A percentile compares a stretch with the other conserved stretches of the same genome.
These are phyloP conservation scores for Lasiodiplodia citricola DNA, from an alignment of 2,329 filamentous ascomycete species.

Conservation along the genomic window DNA sequence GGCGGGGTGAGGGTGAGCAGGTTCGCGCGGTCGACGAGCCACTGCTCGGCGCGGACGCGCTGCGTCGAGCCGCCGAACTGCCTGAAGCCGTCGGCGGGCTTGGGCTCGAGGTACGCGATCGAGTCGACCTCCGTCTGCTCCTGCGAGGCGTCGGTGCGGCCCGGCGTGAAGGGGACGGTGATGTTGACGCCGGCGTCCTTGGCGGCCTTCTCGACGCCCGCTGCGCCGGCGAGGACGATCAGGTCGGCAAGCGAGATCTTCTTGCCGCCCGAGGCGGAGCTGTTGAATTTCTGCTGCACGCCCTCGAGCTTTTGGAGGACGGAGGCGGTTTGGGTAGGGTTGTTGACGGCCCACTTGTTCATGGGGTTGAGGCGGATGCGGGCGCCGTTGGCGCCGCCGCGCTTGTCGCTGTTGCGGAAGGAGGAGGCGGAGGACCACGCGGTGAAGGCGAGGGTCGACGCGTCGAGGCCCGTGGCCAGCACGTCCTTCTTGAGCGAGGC, in stretches of 20 bases:
- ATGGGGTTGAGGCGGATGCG: constrained; percentile 77
- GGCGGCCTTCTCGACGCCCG: constrained; percentile 72
- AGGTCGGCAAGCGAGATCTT: constrained; percentile 79
- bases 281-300: constrained; percentile 71
- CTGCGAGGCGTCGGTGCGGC: constrained; percentile 72
- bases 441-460: constrained; percentile 64
- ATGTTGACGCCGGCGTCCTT: constrained; percentile 51
- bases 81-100: constrained; percentile 78
- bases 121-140: constrained; percentile 73
- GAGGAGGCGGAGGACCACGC: constrained; percentile 45
- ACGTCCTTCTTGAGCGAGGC: constrained; percentile 71
- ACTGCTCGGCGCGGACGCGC: constrained; percentile 69
- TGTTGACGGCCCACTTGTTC: constrained; percentile 76
- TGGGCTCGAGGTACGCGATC: constrained; percentile 70
- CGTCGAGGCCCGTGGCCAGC: constrained; percentile 64
- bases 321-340: constrained; percentile 68
- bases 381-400: constrained; percentile 79
- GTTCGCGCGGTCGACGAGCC: constrained; percentile 73
- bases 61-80: constrained; percentile 71
- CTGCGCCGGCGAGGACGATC: constrained; percentile 74
- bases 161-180: constrained; percentile 73
- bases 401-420: constrained; percentile 71
- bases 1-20: constrained; percentile 73
- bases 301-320: constrained; percentile 67
- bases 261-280: constrained; percentile 60